Evolutionary conservation across 305 asterid genomes (phyloP).

Genomic region (Euphrasia arctica): DNA sequence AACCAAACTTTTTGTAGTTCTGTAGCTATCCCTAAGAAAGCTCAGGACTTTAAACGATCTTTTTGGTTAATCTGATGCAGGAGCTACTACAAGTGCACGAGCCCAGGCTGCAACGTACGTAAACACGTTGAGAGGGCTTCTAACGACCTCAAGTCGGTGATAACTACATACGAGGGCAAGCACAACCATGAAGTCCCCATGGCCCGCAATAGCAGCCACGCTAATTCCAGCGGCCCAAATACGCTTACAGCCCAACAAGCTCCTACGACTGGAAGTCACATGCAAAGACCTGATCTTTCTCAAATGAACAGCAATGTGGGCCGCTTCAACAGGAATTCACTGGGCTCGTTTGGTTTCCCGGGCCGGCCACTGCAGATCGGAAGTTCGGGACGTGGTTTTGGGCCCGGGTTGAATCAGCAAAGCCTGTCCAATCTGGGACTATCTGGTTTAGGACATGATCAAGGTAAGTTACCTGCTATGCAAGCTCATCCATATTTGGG

Average conservation of each 20-base stretch:
- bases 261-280: constrained; percentile 28
- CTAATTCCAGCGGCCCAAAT: constrained; percentile 8
- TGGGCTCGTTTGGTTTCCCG: constrained; percentile 33
- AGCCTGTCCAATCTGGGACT: constrained; percentile 32
- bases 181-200: constrained; percentile 84
- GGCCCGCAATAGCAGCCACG: constrained; percentile 65
- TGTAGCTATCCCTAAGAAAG: not conserved
- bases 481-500: constrained; percentile 36
- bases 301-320: constrained; percentile 40
- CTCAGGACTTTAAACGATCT: not conserved
- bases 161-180: constrained; percentile 84
- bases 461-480: constrained; percentile 26
- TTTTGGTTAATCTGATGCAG: constrained; percentile 33
- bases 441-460: constrained; percentile 40
- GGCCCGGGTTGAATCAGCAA: constrained; percentile 44
- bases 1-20: not conserved
- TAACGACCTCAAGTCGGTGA: constrained; percentile 75
- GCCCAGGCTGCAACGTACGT: constrained; percentile 74
- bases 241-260: constrained; percentile 32
- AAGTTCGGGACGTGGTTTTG: constrained; percentile 35
- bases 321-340: constrained; percentile 39
- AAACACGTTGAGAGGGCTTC: constrained; percentile 88
- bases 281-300: constrained; percentile 48
- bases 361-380: constrained; percentile 40
- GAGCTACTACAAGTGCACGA: constrained; percentile 91